These are phyloP conservation scores for Chenopodium suecicum DNA, from an alignment of 148 eudicot species.

Conservation along the genomic window DNA sequence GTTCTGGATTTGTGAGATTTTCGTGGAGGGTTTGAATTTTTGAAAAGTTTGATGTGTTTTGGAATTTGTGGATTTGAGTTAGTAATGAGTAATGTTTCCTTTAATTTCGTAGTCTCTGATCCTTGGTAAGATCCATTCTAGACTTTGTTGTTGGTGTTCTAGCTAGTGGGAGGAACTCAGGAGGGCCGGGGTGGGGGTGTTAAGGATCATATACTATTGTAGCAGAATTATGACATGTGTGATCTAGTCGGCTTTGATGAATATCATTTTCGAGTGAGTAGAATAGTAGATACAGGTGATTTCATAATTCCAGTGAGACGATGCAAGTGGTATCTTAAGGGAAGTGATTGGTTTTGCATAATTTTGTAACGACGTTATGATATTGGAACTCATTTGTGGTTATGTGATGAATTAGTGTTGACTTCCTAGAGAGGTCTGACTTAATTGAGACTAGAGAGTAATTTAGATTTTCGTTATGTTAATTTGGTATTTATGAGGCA, in stretches of 20 bases:
- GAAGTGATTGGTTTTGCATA: background rate
- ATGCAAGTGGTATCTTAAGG: background rate
- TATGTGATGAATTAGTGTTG: background rate
- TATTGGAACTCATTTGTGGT: background rate
- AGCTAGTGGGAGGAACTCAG: background rate
- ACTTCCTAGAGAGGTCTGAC: background rate
- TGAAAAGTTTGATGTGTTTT: background rate
- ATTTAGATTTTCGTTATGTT: background rate
- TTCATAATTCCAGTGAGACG: background rate
- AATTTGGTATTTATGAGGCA: background rate
- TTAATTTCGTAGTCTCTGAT: background rate
- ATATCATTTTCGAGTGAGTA: background rate
- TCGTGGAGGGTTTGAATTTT: background rate
- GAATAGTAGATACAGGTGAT: background rate
- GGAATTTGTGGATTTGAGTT: background rate
- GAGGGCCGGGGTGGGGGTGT: background rate
- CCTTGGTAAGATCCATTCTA: background rate
- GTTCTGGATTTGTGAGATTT: background rate
- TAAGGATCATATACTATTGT: background rate
- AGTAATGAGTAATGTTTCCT: background rate
- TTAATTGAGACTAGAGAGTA: background rate
- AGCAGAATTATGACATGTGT: background rate
- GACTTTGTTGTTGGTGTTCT: background rate
- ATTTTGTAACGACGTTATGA: background rate
- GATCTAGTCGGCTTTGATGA: background rate